Evolutionary conservation across 192 early-diverging fungal genomes (phyloP).

Genomic region (Gigaspora rosea): DNA sequence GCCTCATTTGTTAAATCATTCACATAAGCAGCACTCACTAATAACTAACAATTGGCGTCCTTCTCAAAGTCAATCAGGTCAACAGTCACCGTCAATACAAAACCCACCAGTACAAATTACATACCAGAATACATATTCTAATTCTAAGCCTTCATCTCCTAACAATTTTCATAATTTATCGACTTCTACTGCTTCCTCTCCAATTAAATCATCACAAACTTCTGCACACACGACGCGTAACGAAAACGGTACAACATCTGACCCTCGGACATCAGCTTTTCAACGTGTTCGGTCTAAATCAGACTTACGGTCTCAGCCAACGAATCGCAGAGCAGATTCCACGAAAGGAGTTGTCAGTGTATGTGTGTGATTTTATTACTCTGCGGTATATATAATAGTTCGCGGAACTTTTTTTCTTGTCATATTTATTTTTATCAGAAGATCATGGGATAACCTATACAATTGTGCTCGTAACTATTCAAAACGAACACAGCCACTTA

Average conservation of each 20-base stretch:
- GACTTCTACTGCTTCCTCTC: not conserved
- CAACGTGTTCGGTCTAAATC: slow-evolving; percentile 29
- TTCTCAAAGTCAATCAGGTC: not conserved
- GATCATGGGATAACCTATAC: not conserved
- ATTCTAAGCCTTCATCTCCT: not conserved
- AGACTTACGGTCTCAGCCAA: slow-evolving; percentile 12
- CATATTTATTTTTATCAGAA: not conserved
- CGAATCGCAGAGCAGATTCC: not conserved
- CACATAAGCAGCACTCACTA: not conserved
- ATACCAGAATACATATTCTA: not conserved
- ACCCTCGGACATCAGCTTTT: slow-evolving; percentile 17
- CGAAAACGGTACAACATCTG: not conserved
- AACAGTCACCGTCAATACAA: not conserved
- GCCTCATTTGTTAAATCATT: not conserved
- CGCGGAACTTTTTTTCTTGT: not conserved
- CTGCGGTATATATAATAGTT: not conserved
- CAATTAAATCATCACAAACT: not conserved
- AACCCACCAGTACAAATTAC: slow-evolving; percentile 1
- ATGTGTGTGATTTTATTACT: slow-evolving; percentile 2
- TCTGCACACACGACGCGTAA: not conserved
- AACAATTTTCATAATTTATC: not conserved
- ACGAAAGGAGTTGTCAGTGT: slow-evolving; percentile 11
- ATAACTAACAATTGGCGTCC: not conserved
- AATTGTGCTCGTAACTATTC: slow-evolving; percentile 9
- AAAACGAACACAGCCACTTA: slow-evolving; percentile 46